Evolutionary conservation across 768 basidiomycete genomes (phyloP).

Genomic region (Leccinum sublutescens): DNA sequence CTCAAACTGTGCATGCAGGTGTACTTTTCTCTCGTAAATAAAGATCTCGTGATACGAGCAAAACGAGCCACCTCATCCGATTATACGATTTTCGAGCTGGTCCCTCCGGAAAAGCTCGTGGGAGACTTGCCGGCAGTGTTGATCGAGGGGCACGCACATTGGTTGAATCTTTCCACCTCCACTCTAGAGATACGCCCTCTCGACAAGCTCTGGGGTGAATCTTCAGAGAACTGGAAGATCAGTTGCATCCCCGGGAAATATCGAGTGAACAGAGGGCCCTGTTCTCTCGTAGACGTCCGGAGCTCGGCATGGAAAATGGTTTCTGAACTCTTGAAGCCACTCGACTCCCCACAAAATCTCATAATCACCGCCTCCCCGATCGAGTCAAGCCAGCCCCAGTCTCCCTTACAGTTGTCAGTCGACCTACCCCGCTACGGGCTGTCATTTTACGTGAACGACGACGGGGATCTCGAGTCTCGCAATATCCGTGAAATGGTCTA

Average conservation of each 20-base stretch:
- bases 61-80: not conserved
- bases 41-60: slow-evolving; percentile 21
- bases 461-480: slow-evolving; percentile 36
- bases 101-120: slow-evolving; percentile 22
- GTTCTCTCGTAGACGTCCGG: slow-evolving; percentile 26
- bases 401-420: slow-evolving; percentile 22
- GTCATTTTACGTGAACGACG: slow-evolving; percentile 38
- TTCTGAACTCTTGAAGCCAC: slow-evolving; percentile 16
- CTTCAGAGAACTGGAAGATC: slow-evolving; percentile 29
- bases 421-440: slow-evolving; percentile 42
- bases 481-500: slow-evolving; percentile 40
- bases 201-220: slow-evolving; percentile 21
- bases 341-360: slow-evolving; percentile 25
- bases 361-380: slow-evolving; percentile 14
- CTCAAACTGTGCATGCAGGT: slow-evolving; percentile 10
- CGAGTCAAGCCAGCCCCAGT: not conserved
- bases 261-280: slow-evolving; percentile 5
- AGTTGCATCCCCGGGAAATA: slow-evolving; percentile 7
- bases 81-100: not conserved
- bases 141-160: slow-evolving; percentile 27
- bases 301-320: slow-evolving; percentile 31
- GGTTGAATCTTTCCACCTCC: slow-evolving; percentile 27
- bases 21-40: slow-evolving; percentile 17
- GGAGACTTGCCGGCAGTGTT: slow-evolving; percentile 29
- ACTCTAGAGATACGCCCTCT: slow-evolving; percentile 29